These are phyloP conservation scores for Colletotrichum higginsianum DNA, from an alignment of 2,329 filamentous ascomycete species.

Conservation along the genomic window DNA sequence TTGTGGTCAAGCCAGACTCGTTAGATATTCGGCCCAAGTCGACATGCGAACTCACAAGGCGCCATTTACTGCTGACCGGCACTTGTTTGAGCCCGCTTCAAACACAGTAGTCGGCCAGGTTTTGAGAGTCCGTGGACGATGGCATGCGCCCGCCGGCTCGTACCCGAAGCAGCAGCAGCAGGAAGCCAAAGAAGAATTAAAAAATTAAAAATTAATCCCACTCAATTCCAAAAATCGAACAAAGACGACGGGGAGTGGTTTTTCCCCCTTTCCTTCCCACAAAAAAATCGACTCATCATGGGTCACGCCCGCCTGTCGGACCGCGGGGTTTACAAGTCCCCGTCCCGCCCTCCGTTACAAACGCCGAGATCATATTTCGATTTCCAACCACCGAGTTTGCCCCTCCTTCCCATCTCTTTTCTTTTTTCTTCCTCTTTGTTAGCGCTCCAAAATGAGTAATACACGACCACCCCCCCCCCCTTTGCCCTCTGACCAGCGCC, in stretches of 20 bases:
- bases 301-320: conserved; percentile 14
- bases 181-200: no score
- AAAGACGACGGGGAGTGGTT: not conserved
- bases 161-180: conserved; percentile 19
- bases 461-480: not conserved
- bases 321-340: conserved; percentile 38
- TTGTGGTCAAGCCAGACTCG: conserved; percentile 24
- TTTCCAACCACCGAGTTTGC: conserved; percentile 27
- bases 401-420: not conserved
- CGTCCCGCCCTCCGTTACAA: conserved; percentile 39
- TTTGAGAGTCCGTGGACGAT: conserved; percentile 8
- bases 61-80: conserved; percentile 9
- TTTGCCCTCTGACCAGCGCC: conserved; percentile 3
- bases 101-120: conserved; percentile 23
- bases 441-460: conserved; percentile 1
- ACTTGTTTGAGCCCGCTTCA: conserved; percentile 25
- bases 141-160: conserved; percentile 8
- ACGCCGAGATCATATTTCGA: conserved; percentile 38
- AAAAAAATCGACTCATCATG: conserved; percentile 22
- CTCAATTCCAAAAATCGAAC: not conserved
- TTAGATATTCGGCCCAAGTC: conserved; percentile 25
- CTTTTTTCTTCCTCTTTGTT: not conserved
- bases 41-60: conserved; percentile 36
- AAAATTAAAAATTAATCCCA: not conserved
- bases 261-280: not conserved